These are phyloP conservation scores for Fennellomyces sp. DNA, from an alignment of 371 early-diverging fungal genomes.

Conservation along the genomic window DNA sequence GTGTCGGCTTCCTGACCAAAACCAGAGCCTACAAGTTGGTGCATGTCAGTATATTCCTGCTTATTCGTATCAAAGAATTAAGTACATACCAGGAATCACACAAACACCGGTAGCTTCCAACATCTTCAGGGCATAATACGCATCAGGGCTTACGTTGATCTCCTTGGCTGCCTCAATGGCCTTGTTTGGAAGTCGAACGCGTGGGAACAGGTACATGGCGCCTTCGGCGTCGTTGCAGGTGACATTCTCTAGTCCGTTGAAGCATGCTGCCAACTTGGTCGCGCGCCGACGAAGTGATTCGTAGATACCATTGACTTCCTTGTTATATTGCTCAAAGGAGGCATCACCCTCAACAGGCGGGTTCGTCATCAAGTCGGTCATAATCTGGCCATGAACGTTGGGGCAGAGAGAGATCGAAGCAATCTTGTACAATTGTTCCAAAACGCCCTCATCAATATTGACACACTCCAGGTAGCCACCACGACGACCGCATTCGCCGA, in stretches of 20 bases:
- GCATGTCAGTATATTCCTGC: no score
- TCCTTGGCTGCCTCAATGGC: constrained; percentile 78
- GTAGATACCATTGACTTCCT: constrained; percentile 79
- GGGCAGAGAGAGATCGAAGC: constrained; percentile 93
- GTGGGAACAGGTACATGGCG: constrained; percentile 97
- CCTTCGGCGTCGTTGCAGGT: constrained; percentile 90
- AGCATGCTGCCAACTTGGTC: constrained; percentile 70
- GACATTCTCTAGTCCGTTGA: constrained; percentile 85
- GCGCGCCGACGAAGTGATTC: constrained; percentile 84
- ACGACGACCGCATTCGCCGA: constrained; percentile 98
- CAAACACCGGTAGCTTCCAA: constrained; percentile 83
- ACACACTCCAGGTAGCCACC: constrained; percentile 97
- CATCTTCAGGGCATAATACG: constrained; percentile 87
- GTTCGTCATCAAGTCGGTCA: constrained; percentile 94
- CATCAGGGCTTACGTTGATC: constrained; percentile 77
- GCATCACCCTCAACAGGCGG: constrained; percentile 85
- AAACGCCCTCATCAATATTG: constrained; percentile 75
- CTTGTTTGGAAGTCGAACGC: constrained; percentile 71
- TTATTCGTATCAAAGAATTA: neutral
- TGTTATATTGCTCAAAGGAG: constrained; percentile 75
- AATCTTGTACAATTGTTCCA: constrained; percentile 90
- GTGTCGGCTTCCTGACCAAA: constrained; percentile 92
- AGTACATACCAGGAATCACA: constrained; percentile 60
- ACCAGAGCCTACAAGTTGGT: constrained; percentile 56
- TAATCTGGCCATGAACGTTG: constrained; percentile 83